phyloP scores from a whole-genome alignment of 768 basidiomycete genomes.

The Chalciporus pseudorubinellus region DNA sequence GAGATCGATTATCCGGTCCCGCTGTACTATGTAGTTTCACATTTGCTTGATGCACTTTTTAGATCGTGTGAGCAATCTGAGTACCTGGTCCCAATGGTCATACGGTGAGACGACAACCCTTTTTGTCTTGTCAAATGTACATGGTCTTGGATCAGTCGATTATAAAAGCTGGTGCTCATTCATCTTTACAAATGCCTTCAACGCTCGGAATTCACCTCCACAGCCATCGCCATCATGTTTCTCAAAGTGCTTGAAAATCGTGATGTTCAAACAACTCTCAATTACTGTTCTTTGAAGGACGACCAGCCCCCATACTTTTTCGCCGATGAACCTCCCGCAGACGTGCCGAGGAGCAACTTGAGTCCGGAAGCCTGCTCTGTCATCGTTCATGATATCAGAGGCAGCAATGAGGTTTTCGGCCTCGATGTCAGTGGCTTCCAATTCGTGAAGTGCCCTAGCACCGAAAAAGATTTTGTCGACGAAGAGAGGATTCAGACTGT shows the following conservation, averaged over 20 bases:
- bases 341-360: slow-evolving; percentile 30
- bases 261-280: slow-evolving; percentile 38
- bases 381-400: slow-evolving; percentile 33
- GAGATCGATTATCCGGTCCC: too few relatives aligned
- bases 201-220: too few relatives aligned
- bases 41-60: too few relatives aligned
- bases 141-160: background rate
- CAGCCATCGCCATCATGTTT: slow-evolving; percentile 14
- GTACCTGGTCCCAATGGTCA: too few relatives aligned
- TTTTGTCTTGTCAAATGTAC: background rate
- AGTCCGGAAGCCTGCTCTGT: slow-evolving; percentile 15
- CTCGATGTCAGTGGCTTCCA: slow-evolving; percentile 45
- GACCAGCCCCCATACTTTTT: slow-evolving; percentile 36
- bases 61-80: too few relatives aligned
- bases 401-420: slow-evolving; percentile 23
- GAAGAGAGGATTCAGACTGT: slow-evolving; percentile 35
- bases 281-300: slow-evolving; percentile 33
- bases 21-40: background rate
- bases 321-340: slow-evolving; percentile 28
- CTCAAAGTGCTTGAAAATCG: slow-evolving; percentile 26
- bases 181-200: too few relatives aligned
- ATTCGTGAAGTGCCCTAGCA: slow-evolving; percentile 32
- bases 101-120: background rate
- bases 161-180: background rate
- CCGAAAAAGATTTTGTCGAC: slow-evolving; percentile 38